These are phyloP conservation scores for Breviolum minutum DNA, from an alignment of 73 alveolate genomes.

Conservation along the genomic window DNA sequence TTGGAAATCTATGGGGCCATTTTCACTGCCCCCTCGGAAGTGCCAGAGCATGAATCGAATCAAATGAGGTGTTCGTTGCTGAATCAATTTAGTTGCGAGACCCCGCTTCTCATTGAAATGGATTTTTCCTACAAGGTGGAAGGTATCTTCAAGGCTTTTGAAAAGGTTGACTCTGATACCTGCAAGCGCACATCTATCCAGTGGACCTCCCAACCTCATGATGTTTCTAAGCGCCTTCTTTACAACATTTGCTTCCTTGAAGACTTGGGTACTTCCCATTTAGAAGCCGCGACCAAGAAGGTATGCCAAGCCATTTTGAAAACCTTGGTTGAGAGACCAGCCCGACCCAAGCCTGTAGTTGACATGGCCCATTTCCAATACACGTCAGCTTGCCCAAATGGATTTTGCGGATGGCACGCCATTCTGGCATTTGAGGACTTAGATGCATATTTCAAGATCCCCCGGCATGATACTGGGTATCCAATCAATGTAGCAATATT, in stretches of 20 bases:
- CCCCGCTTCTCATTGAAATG: not conserved
- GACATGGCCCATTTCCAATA: not conserved
- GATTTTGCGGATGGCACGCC: slow-evolving; percentile 17
- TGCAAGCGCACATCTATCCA: not conserved
- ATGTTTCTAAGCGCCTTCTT: not conserved
- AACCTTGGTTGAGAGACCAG: not conserved
- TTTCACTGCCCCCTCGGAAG: not conserved
- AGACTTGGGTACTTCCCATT: not conserved
- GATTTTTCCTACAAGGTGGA: not conserved
- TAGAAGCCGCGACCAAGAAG: not conserved
- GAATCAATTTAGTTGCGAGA: too few species aligned
- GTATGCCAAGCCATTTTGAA: not conserved
- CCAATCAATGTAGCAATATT: not conserved
- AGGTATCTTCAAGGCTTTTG: not conserved
- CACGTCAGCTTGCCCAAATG: not conserved
- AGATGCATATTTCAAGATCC: not conserved
- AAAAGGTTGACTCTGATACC: not conserved
- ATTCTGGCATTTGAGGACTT: not conserved
- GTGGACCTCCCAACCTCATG: not conserved
- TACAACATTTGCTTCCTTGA: not conserved
- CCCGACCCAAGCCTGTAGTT: not conserved
- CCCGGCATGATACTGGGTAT: not conserved
- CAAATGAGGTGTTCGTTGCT: not conserved
- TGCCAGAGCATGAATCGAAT: not conserved
- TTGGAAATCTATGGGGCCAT: not conserved